A percentile compares a stretch with the other conserved stretches of the same genome.
Evolutionary conservation across 1,139 yeast species (phyloP).

Genomic region (Hanseniaspora gamundiae): DNA sequence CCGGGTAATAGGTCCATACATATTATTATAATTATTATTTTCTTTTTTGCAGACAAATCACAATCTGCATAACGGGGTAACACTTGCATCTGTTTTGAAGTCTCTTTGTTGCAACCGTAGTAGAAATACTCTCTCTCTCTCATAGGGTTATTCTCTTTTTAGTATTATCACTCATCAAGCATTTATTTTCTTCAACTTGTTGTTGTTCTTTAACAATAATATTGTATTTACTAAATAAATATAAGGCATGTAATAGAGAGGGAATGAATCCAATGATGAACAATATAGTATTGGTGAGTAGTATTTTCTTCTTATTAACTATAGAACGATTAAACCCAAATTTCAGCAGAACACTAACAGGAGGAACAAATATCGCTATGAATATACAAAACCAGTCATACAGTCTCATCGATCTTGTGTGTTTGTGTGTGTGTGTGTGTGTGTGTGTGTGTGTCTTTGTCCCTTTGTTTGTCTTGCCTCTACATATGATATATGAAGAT

Average conservation of each 20-base stretch:
- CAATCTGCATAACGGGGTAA: too few species aligned
- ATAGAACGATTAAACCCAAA: too few species aligned
- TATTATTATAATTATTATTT: too few species aligned
- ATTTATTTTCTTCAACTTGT: not conserved
- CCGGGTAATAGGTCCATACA: too few species aligned
- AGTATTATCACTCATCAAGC: too few species aligned
- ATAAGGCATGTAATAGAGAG: conserved; percentile 57
- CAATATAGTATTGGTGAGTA: conserved; percentile 61
- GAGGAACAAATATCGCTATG: conserved; percentile 72
- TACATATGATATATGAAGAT: not conserved
- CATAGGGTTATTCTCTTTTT: too few species aligned
- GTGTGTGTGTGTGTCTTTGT: not conserved
- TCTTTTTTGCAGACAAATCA: too few species aligned
- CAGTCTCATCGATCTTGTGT: conserved; percentile 31
- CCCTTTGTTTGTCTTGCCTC: conserved; percentile 13
- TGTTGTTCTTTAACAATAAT: too few species aligned
- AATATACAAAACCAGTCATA: conserved; percentile 72
- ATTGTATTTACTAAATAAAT: conserved; percentile 25
- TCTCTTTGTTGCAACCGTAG: too few species aligned
- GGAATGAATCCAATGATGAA: conserved; percentile 75
- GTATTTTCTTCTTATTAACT: conserved; percentile 30
- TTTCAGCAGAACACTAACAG: conserved; percentile 69
- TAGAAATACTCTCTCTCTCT: too few species aligned
- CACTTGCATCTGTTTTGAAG: too few species aligned
- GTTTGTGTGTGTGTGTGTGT: conserved; percentile 8